A percentile compares a stretch with the other conserved stretches of the same genome.
phyloP scores from a whole-genome alignment of 2,329 filamentous ascomycete species.

The Penicillium capsulatum region DNA sequence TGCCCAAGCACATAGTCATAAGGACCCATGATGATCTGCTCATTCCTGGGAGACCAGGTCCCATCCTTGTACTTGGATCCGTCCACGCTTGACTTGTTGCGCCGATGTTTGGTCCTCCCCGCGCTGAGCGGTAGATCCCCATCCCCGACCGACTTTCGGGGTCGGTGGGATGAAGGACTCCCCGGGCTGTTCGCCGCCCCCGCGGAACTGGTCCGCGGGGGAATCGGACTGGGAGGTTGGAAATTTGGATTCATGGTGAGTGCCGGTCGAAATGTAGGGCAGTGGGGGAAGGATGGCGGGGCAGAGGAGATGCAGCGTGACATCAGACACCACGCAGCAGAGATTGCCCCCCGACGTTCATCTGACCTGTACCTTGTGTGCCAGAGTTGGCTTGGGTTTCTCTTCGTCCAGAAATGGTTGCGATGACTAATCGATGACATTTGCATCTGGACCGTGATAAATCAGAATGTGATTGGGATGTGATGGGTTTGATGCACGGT shows the following conservation, averaged over 20 bases:
- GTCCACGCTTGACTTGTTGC: slow-evolving; percentile 38
- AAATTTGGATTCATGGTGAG: slow-evolving; percentile 29
- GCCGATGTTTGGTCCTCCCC: slow-evolving; percentile 29
- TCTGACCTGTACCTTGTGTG: too few species aligned
- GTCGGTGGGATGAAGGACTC: slow-evolving; percentile 10
- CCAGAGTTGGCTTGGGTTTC: too few species aligned
- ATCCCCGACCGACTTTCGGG: slow-evolving; percentile 49
- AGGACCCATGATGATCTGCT: slow-evolving; percentile 42
- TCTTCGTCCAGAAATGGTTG: too few species aligned
- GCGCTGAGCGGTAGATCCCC: slow-evolving; percentile 43
- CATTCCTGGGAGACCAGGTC: slow-evolving; percentile 38
- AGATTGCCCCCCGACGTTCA: too few species aligned
- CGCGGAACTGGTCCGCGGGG: slow-evolving; percentile 68
- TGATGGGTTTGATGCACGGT: too few species aligned
- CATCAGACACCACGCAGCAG: neutral
- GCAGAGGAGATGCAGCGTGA: slow-evolving; percentile 5
- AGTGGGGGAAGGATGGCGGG: slow-evolving; percentile 16
- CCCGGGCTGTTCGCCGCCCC: slow-evolving; percentile 32
- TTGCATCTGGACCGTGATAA: neutral
- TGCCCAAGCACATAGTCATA: slow-evolving; percentile 45
- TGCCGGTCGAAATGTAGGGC: slow-evolving; percentile 15
- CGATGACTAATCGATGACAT: slow-evolving; percentile 8
- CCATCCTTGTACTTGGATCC: slow-evolving; percentile 39
- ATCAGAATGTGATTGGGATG: neutral
- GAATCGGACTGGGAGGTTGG: slow-evolving; percentile 63